Conservation (phyloP, 257 asterid genomes). For the Penstemon newberryi region DNA sequence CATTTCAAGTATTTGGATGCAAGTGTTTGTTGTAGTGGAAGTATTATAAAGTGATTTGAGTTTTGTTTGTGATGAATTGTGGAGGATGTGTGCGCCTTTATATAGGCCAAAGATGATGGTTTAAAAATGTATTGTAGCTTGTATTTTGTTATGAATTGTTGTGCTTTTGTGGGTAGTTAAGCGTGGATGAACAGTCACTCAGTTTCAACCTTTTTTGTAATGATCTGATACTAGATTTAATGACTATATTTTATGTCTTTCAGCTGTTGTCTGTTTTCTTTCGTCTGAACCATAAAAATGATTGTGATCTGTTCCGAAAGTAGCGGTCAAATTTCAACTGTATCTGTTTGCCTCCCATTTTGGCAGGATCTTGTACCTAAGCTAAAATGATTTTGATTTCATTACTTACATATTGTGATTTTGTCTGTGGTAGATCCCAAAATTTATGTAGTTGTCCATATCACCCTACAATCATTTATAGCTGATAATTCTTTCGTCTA, state of each 20-base stretch:
- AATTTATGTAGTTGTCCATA: not conserved
- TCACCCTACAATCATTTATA: not conserved
- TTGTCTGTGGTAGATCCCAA: not conserved
- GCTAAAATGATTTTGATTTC: not conserved
- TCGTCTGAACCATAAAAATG: not conserved
- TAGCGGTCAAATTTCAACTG: slow-evolving; percentile 19
- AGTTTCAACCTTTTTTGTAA: not conserved
- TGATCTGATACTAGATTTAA: not conserved
- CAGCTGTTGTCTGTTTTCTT: slow-evolving; percentile 22
- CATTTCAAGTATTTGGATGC: slow-evolving; percentile 18
- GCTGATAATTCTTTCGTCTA: no score
- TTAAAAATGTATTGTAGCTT: slow-evolving; percentile 5
- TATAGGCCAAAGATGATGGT: slow-evolving; percentile 22
- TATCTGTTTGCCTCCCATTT: slow-evolving; percentile 21
- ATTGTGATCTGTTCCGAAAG: slow-evolving; percentile 10
- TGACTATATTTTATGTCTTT: slow-evolving; percentile 8
- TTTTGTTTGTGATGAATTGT: slow-evolving; percentile 18
- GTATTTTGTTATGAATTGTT: slow-evolving; percentile 28
- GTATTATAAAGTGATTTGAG: not conserved
- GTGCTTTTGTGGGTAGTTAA: slow-evolving; percentile 4
- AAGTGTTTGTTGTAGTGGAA: not conserved
- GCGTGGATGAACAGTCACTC: slow-evolving; percentile 29
- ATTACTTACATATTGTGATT: not conserved
- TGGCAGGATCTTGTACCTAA: slow-evolving; percentile 14
- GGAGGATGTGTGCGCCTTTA: slow-evolving; percentile 13